Conservation (phyloP, 2,329 filamentous ascomycete genomes). For the Endothia cerciana region DNA sequence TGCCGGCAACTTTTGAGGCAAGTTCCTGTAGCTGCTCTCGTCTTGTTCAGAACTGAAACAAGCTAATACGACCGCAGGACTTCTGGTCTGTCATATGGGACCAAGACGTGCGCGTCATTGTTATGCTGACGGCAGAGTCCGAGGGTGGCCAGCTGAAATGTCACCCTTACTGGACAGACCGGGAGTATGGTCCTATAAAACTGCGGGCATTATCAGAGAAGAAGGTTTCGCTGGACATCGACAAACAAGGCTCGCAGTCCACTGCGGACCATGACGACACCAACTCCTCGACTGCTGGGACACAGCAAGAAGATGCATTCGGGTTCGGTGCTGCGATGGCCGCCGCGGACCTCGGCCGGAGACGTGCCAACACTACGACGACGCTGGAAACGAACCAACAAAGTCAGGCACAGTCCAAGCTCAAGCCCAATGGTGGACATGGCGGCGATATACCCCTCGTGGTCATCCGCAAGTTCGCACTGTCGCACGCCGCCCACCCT, state of each 20-base stretch:
- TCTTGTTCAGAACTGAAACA: background rate
- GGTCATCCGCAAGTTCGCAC: constrained; percentile 82
- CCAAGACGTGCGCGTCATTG: constrained; percentile 90
- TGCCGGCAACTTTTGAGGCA: constrained; percentile 90
- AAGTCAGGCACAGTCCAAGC: constrained; percentile 33
- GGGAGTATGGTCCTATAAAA: constrained; percentile 76
- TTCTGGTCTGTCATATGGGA: constrained; percentile 99
- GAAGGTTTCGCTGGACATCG: constrained; percentile 76
- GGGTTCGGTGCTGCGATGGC: constrained; percentile 27
- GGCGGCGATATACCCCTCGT: constrained; percentile 70
- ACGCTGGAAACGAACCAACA: constrained; percentile 44
- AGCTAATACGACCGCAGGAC: constrained; percentile 60
- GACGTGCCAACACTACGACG: constrained; percentile 59
- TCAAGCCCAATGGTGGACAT: constrained; percentile 33
- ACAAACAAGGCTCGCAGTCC: constrained; percentile 51
- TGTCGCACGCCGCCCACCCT: constrained; percentile 76
- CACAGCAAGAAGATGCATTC: constrained; percentile 31
- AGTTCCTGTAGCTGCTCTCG: constrained; percentile 39
- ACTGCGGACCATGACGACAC: constrained; percentile 34
- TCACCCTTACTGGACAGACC: constrained; percentile 87
- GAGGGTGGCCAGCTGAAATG: constrained; percentile 95
- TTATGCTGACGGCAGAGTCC: constrained; percentile 93
- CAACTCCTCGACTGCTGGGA: constrained; percentile 34
- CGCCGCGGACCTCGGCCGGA: constrained; percentile 47
- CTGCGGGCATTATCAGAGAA: constrained; percentile 81